phyloP scores from a whole-genome alignment of 345 rosid genomes.

The Eucalyptus decipiens region DNA sequence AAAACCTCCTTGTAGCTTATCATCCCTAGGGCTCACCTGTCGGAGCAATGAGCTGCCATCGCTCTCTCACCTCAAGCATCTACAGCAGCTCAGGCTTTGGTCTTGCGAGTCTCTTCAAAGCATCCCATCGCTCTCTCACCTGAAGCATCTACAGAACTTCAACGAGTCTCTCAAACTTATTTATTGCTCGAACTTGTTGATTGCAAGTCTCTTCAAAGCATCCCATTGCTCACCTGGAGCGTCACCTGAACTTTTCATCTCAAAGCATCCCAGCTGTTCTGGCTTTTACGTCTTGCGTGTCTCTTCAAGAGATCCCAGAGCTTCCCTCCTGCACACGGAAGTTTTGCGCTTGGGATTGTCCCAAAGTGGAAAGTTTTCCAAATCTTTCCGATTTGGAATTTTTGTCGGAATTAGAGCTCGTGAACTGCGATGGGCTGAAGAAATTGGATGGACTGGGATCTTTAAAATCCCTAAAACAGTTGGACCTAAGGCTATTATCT shows the following conservation, averaged over 20 bases:
- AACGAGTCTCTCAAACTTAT: too few relatives aligned
- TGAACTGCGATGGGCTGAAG: rapidly evolving
- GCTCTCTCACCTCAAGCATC: background rate
- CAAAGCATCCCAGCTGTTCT: too few relatives aligned
- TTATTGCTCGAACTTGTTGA: rapidly evolving
- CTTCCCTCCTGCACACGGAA: too few relatives aligned
- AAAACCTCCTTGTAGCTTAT: background rate
- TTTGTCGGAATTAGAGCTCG: rapidly evolving
- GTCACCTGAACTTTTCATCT: too few relatives aligned
- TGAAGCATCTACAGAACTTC: rapidly evolving
- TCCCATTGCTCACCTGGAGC: too few relatives aligned
- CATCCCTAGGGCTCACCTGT: rapidly evolving
- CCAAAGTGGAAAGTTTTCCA: too few relatives aligned
- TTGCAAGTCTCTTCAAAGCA: too few relatives aligned
- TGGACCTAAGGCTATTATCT: rapidly evolving
- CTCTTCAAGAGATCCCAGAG: too few relatives aligned
- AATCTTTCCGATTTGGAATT: too few relatives aligned
- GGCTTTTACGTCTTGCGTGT: rapidly evolving
- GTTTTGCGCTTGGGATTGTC: rapidly evolving
- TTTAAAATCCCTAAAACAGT: too few relatives aligned
- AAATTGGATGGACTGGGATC: too few relatives aligned
- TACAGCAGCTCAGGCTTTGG: rapidly evolving
- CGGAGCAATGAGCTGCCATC: background rate
- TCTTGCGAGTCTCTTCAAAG: background rate
- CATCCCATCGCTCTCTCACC: background rate